Evolutionary conservation across 345 rosid species (phyloP), one percentile per base, ranked within the genome.

Genomic region (Cardiospermum halicacabum): DNA sequence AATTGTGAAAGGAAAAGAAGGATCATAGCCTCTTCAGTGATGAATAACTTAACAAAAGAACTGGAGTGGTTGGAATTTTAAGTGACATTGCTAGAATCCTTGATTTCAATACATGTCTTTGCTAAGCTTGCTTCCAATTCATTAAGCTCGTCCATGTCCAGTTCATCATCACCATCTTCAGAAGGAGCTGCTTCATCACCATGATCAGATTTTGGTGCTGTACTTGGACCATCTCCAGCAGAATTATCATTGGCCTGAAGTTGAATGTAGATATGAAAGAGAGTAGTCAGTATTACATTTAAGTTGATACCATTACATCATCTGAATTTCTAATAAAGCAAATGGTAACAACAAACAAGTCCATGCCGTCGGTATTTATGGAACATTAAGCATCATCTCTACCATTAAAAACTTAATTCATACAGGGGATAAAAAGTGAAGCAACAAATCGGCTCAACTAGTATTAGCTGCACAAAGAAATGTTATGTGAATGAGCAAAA

Each of bases 101-200:
- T 76, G 59, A 85, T 86, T 64, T 82, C 84, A 34, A 88, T 77
- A 0, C 89, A 81, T 8, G 92, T 81, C 71, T 77, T 88, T 15
- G 92, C 77, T 68, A 88, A 75, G 74, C 92, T 88, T 32, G 82
- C 92, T 77, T 88, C 92, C 18, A 88, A 78, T 71, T 88, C 96
- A 64, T 88, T 82, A 48, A 88, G 77, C 80, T 88, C 92, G 55
- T 88, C 92, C 78, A 86, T 79, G 83, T 89, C 90, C 56, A 82
- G 68, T 40, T 88, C 92, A 11, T 88, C 92, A 1, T 67, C 78
- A 10, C 63, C 77, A 4, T 69, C 80, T 0, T 61, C 69, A 34
- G n/a, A n/a, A n/a, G 19, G 57, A 36, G 51, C 59, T 28, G 47
- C 76, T 30, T 72, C 74, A 15, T 64, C 65, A 31, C 68, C 53